These are phyloP conservation scores for Xanthoparmelia taractica DNA, from an alignment of 495 filamentous ascomycete species.

Conservation along the genomic window DNA sequence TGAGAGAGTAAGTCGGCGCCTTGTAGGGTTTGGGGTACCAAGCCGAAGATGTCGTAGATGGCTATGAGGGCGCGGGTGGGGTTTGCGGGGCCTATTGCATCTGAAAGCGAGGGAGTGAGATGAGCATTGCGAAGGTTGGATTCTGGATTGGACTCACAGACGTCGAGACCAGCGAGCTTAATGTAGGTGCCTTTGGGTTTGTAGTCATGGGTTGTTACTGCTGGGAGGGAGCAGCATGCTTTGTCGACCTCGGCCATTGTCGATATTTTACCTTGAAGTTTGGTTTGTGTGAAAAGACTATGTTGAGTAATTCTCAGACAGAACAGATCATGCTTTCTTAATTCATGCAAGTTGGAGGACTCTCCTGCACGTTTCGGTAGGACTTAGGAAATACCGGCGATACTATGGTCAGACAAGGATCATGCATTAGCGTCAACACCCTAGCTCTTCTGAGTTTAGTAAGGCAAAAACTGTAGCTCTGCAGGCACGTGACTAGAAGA, in stretches of 20 bases:
- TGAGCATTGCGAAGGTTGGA: neutral
- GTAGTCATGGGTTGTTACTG: slow-evolving; percentile 43
- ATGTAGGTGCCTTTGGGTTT: slow-evolving; percentile 57
- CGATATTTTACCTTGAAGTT: neutral
- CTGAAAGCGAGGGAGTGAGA: slow-evolving; percentile 21
- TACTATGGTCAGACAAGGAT: neutral
- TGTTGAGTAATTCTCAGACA: neutral
- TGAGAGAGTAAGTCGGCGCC: slow-evolving; percentile 48
- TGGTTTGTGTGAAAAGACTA: neutral
- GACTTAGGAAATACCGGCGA: neutral
- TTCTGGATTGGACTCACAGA: slow-evolving; percentile 43
- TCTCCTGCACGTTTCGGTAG: neutral
- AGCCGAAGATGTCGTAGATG: slow-evolving; percentile 51
- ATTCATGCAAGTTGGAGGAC: neutral
- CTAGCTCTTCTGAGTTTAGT: neutral
- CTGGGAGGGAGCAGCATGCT: slow-evolving; percentile 15
- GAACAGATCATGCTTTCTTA: neutral
- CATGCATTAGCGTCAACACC: neutral
- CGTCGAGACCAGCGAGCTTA: slow-evolving; percentile 56
- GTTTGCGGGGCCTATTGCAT: slow-evolving; percentile 36
- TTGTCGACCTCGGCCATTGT: slow-evolving; percentile 14
- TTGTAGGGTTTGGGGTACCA: slow-evolving; percentile 43
- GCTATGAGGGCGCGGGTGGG: slow-evolving; percentile 38
- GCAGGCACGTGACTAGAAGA: no score
- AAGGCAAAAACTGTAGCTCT: no score